Percentiles rank a stretch among this genome's conserved stretches.
Evolutionary conservation across 495 filamentous ascomycete species (phyloP).

Genomic region (Durotheca rogersii): DNA sequence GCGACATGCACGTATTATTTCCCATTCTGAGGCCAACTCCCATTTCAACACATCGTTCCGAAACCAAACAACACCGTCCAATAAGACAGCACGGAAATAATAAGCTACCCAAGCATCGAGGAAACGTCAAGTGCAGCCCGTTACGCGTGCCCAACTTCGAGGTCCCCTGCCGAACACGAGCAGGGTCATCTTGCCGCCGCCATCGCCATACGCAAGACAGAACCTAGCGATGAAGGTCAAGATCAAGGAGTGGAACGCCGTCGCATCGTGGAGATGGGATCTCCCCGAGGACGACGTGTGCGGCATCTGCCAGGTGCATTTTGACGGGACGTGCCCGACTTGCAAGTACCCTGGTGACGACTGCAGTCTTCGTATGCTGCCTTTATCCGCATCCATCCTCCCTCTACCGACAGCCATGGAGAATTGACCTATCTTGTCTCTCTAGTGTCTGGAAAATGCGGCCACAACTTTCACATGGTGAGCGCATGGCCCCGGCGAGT

Average conservation of each 20-base stretch:
- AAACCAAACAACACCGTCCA: too few species aligned
- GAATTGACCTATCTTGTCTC: conserved; percentile 6
- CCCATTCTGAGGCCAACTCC: too few species aligned
- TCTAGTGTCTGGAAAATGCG: conserved; percentile 90
- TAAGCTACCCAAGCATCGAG: too few species aligned
- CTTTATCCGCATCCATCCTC: background rate
- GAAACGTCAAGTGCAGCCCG: too few species aligned
- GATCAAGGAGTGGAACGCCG: conserved; percentile 87
- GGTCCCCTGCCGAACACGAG: too few species aligned
- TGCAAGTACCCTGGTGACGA: conserved; percentile 98
- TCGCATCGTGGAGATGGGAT: conserved; percentile 97
- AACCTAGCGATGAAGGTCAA: conserved; percentile 80
- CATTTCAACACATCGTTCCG: too few species aligned
- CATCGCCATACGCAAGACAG: too few species aligned
- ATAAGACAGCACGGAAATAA: too few species aligned
- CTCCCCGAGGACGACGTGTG: conserved; percentile 97
- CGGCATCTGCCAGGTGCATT: conserved; percentile 96
- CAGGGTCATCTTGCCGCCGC: conserved; percentile 17
- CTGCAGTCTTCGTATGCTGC: conserved; percentile 76
- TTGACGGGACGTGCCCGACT: conserved; percentile 94
- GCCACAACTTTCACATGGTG: conserved; percentile 97
- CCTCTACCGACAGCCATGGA: background rate
- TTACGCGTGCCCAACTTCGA: too few species aligned
- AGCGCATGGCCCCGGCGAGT: conserved; percentile 23
- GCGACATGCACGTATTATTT: too few species aligned